Evolutionary conservation across 495 filamentous ascomycete species (phyloP).

Genomic region (Trichoderma asperelloides): DNA sequence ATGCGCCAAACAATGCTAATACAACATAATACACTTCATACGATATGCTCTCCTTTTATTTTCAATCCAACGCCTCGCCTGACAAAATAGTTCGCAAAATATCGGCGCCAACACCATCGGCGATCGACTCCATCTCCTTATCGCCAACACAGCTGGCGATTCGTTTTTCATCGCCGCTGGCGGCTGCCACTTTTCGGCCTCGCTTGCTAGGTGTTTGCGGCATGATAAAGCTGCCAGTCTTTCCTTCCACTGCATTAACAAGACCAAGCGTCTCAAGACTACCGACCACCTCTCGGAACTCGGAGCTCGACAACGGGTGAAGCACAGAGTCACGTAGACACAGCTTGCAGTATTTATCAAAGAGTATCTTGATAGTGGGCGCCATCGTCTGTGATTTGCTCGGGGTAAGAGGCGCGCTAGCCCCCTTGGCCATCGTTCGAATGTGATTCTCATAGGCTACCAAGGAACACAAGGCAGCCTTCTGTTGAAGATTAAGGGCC

Average conservation of each 20-base stretch:
- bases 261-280: constrained; percentile 79
- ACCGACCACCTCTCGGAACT: constrained; percentile 90
- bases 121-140: constrained; percentile 61
- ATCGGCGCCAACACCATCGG: constrained; percentile 55
- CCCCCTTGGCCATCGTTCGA: constrained; percentile 25
- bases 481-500: constrained; percentile 89
- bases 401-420: constrained; percentile 43
- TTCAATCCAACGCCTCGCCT: constrained; percentile 39
- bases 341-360: constrained; percentile 64
- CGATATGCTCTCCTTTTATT: neutral
- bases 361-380: constrained; percentile 70
- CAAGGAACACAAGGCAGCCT: constrained; percentile 83
- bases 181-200: constrained; percentile 31
- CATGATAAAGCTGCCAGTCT: constrained; percentile 51
- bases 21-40: neutral
- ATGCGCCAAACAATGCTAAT: neutral
- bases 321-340: constrained; percentile 79
- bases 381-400: constrained; percentile 33
- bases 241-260: constrained; percentile 66
- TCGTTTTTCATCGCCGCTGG: constrained; percentile 52
- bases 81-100: constrained; percentile 47
- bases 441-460: constrained; percentile 68
- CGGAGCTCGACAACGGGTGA: constrained; percentile 75
- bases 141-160: constrained; percentile 71
- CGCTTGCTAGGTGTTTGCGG: constrained; percentile 53